phyloP scores from a whole-genome alignment of 2,329 filamentous ascomycete species.

The Delphinella strobiligena region DNA sequence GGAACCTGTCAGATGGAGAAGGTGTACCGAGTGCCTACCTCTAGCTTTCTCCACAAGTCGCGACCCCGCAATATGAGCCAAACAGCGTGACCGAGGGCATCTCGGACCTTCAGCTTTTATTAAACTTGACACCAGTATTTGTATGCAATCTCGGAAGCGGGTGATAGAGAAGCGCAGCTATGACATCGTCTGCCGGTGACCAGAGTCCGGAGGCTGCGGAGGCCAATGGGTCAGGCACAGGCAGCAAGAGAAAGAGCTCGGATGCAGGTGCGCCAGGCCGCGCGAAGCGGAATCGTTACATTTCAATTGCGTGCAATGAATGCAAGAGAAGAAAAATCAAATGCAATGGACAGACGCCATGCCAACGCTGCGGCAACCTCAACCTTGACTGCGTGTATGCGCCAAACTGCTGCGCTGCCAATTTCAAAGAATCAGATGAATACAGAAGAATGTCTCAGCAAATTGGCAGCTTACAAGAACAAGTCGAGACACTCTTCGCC shows the following conservation, averaged over 20 bases:
- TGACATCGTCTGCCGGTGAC: neutral
- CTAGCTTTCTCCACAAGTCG: too few species aligned
- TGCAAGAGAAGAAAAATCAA: conserved; percentile 58
- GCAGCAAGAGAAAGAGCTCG: neutral
- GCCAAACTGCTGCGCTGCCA: conserved; percentile 58
- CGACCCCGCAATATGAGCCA: too few species aligned
- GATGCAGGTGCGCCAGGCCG: conserved; percentile 28
- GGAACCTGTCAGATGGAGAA: too few species aligned
- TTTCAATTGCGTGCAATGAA: conserved; percentile 55
- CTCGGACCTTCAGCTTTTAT: too few species aligned
- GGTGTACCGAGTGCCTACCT: too few species aligned
- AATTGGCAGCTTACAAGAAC: conserved; percentile 64
- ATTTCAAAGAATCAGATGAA: conserved; percentile 85
- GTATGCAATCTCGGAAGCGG: too few species aligned
- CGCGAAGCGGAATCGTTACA: conserved; percentile 55
- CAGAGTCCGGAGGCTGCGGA: neutral
- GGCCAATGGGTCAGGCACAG: neutral
- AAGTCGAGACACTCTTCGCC: conserved; percentile 66
- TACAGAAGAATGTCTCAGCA: conserved; percentile 72
- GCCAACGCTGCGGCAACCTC: conserved; percentile 53
- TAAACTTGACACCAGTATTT: too few species aligned
- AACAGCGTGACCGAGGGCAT: too few species aligned
- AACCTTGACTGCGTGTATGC: conserved; percentile 53
- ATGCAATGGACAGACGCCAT: conserved; percentile 54
- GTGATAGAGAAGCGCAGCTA: too few species aligned